These are phyloP conservation scores for Tritrichomonas foetus DNA, from an alignment of 208 protist species.

Conservation along the genomic window DNA sequence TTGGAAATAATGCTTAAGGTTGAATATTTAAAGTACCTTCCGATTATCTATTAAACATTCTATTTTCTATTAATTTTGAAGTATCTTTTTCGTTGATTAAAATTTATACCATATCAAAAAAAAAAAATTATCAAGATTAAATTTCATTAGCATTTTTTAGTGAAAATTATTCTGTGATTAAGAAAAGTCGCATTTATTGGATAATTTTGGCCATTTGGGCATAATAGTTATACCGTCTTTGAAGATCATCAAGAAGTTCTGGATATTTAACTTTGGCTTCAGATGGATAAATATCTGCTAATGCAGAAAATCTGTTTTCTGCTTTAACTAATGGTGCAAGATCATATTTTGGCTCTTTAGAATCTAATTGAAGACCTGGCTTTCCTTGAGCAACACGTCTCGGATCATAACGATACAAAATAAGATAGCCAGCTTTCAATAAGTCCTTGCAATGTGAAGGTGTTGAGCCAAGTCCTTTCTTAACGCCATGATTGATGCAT, in stretches of 20 bases:
- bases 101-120: too few relatives aligned
- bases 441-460: slow-evolving; percentile 48
- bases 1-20: too few relatives aligned
- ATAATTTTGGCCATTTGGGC: neutral
- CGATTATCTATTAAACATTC: too few relatives aligned
- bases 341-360: neutral
- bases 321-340: neutral
- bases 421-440: neutral
- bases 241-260: neutral
- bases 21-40: too few relatives aligned
- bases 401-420: neutral
- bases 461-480: neutral
- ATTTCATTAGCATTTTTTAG: too few relatives aligned
- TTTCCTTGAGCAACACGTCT: slow-evolving; percentile 42
- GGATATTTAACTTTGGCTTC: neutral
- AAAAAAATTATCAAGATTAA: too few relatives aligned
- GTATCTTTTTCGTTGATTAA: too few relatives aligned
- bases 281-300: neutral
- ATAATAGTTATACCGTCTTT: neutral
- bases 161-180: too few relatives aligned
- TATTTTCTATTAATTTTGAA: too few relatives aligned
- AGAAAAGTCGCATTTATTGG: too few relatives aligned
- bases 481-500: slow-evolving; percentile 50
- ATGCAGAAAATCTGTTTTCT: neutral
- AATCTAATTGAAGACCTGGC: neutral